Conservation (phyloP, 2,329 filamentous ascomycete genomes). For the Coniochaeta hoffmannii region DNA sequence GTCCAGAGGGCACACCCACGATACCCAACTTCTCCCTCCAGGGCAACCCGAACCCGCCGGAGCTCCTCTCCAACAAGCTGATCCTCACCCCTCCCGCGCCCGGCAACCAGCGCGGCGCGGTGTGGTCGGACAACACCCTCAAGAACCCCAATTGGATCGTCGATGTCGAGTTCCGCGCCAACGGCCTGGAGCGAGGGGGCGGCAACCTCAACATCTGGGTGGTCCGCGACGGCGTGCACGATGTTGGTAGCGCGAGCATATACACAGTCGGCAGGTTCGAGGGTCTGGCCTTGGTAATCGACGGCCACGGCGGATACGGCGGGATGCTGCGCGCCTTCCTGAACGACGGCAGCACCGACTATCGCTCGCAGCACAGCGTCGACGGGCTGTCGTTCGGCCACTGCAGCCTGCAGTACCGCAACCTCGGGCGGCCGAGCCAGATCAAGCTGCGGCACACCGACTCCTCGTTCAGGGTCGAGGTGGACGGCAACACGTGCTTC, state of each 20-base stretch:
- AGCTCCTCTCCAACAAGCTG: conserved; percentile 78
- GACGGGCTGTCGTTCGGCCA: conserved; percentile 88
- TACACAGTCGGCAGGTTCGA: conserved; percentile 84
- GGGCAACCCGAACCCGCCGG: conserved; percentile 47
- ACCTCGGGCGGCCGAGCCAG: conserved; percentile 76
- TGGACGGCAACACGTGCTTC: conserved; percentile 80
- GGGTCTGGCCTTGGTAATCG: conserved; percentile 80
- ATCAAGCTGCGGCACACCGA: conserved; percentile 64
- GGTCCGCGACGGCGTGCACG: conserved; percentile 57
- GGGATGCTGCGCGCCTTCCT: conserved; percentile 88
- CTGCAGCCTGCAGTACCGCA: conserved; percentile 85
- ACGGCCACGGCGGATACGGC: conserved; percentile 68
- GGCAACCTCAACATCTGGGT: conserved; percentile 96
- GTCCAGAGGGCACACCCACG: conserved; percentile 44
- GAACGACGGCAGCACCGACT: conserved; percentile 83
- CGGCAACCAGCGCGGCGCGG: conserved; percentile 73
- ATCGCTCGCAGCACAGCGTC: conserved; percentile 65
- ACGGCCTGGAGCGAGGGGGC: conserved; percentile 73
- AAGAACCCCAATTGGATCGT: conserved; percentile 66
- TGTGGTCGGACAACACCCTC: conserved; percentile 66
- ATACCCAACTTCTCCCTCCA: conserved; percentile 49
- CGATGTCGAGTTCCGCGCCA: conserved; percentile 82
- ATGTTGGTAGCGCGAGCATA: conserved; percentile 66
- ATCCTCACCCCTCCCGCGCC: conserved; percentile 85
- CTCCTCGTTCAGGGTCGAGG: conserved; percentile 63